Conservation (phyloP, 1,284 basidiomycete species). For the Mycosarcoma maydis region DNA sequence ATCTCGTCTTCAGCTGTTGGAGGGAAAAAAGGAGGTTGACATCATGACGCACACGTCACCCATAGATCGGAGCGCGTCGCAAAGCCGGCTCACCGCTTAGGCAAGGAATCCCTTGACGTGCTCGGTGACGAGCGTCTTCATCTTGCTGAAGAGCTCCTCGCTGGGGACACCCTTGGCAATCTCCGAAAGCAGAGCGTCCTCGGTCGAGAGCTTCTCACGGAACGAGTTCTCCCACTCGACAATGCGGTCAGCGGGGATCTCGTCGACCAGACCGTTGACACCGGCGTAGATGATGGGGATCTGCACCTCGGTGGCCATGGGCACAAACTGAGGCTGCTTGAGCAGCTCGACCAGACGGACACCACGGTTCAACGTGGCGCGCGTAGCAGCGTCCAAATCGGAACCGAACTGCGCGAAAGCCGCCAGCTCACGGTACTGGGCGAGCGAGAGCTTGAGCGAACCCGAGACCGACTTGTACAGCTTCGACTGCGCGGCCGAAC, state of each 20-base stretch:
- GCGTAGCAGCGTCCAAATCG: conserved; percentile 97
- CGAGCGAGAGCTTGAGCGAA: conserved; percentile 99
- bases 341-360: conserved; percentile 97
- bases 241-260: conserved; percentile 92
- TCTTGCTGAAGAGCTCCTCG: conserved; percentile 87
- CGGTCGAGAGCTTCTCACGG: conserved; percentile 74
- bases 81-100: conserved; percentile 20
- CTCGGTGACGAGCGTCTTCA: conserved; percentile 53
- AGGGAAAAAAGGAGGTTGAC: neutral
- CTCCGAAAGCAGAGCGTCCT: conserved; percentile 69
- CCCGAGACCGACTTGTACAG: conserved; percentile 95
- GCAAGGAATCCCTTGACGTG: conserved; percentile 62
- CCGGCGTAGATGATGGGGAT: conserved; percentile 98
- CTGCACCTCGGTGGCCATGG: conserved; percentile 85
- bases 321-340: conserved; percentile 93
- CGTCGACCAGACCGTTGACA: conserved; percentile 80
- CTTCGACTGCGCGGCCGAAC: conserved; percentile 94
- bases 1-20: conserved; percentile 9
- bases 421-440: conserved; percentile 99
- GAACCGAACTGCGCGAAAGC: conserved; percentile 99
- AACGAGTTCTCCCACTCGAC: conserved; percentile 91
- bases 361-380: conserved; percentile 85
- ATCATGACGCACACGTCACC: no score
- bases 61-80: neutral
- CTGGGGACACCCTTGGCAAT: conserved; percentile 85